Evolutionary conservation across 2,329 filamentous ascomycete species (phyloP).

Genomic region (Cladophialophora psammophila): DNA sequence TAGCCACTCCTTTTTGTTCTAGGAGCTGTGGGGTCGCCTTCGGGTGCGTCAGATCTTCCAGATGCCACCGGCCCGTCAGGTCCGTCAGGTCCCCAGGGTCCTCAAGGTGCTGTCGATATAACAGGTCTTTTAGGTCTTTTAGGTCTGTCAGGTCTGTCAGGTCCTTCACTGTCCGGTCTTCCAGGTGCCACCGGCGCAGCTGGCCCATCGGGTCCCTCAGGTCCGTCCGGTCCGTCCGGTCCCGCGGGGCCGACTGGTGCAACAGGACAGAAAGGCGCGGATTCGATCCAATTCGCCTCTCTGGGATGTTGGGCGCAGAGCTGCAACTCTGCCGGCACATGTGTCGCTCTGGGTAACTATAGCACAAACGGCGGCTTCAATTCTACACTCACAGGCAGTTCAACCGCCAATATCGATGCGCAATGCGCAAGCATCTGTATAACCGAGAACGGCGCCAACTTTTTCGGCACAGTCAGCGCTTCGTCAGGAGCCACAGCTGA

Average conservation of each 20-base stretch:
- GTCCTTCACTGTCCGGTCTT: too few relatives aligned
- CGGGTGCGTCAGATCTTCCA: background rate
- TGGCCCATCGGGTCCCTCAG: conserved; percentile 15
- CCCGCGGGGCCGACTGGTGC: conserved; percentile 8
- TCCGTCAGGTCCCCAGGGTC: conserved; percentile 12
- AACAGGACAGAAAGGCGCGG: conserved; percentile 4
- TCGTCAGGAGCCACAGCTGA: conserved; percentile 10
- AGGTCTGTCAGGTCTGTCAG: conserved; percentile 6
- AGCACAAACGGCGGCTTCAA: conserved; percentile 24
- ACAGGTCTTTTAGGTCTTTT: conserved; percentile 11
- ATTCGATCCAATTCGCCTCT: conserved; percentile 27
- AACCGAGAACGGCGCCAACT: conserved; percentile 22
- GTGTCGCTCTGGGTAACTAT: conserved; percentile 6
- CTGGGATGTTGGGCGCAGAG: conserved; percentile 30
- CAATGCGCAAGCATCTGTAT: conserved; percentile 33
- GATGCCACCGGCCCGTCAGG: conserved; percentile 13
- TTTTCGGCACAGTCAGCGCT: conserved; percentile 28
- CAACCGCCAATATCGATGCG: conserved; percentile 21
- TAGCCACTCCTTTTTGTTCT: background rate
- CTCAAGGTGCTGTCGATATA: background rate
- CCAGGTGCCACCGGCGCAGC: too few relatives aligned
- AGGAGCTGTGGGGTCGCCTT: background rate
- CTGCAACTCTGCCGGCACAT: conserved; percentile 5
- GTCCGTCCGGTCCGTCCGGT: conserved; percentile 10
- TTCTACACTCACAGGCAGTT: conserved; percentile 24